Base-by-base conservation (phyloP, 169 alveolate genomes). In the Amoebophrya sp. region DNA sequence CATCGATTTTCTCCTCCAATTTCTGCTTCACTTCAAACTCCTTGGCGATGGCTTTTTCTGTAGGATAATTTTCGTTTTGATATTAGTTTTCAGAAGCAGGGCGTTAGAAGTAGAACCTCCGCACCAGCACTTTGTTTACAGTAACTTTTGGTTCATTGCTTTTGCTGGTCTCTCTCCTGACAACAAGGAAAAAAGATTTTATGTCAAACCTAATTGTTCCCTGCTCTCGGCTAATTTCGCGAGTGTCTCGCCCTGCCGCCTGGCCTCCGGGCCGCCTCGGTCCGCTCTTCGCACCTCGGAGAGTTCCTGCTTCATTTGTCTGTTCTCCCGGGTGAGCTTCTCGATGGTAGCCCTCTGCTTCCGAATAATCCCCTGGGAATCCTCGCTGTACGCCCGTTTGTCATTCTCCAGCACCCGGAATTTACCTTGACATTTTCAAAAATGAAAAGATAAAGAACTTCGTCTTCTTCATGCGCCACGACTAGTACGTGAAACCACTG, bases 341-440 rank as follows among this genome's bases (percentile, higher is more conserved):
- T 90, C 92, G 33, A 93, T 93, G 55, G 93, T 93, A 25, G 94
- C 94, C 0, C 94, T 91, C 92, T 93, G 94, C 77, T 93, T 93
- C 40, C 94, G 93, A 39, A 93, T 93, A 40, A 38, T 90, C n/a
- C 93, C 94, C 91, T 93, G 91, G 35, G 83, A 90, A 55, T 90
- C 94, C 41, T 92, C 94, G 35, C 93, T 77, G 89, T 90, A 92
- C 25, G 92, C 92, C 10, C 94, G 88, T 90, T 92, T 92, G 92
- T 92, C 94, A 29, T 92, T 92, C 92, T 92, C 93, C 92, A 47
- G 66, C 29, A 47, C 66, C 29, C 66, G 66, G 66, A 47, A 47
- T 47, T 47, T 47, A 7, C 66, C 66, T 47, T 7, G 7, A 47
- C n/a, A n/a, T n/a, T n/a, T n/a, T n/a, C n/a, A n/a, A n/a, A n/a